Percentiles rank a stretch among this genome's conserved stretches.
Conservation (phyloP, 2,329 filamentous ascomycete genomes). For the Pestalotiopsis sp. region DNA sequence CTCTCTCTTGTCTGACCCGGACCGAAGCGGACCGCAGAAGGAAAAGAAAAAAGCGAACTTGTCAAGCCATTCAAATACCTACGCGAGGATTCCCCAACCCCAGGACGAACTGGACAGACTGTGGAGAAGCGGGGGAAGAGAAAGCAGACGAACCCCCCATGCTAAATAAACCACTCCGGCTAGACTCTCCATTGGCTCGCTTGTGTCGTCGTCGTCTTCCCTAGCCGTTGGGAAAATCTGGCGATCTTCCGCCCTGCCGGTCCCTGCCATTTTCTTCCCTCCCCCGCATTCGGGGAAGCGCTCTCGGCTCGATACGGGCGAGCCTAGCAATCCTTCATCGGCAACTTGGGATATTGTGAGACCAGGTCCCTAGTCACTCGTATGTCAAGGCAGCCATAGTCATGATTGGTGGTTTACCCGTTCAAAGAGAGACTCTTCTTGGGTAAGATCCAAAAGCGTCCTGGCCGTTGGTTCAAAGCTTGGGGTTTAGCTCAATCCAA, state of each 20-base stretch:
- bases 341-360: not conserved
- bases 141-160: not conserved
- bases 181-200: constrained; percentile 2
- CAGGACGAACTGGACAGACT: not conserved
- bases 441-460: not conserved
- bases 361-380: not conserved
- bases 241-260: not conserved
- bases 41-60: not conserved
- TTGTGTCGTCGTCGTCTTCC: not conserved
- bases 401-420: not conserved
- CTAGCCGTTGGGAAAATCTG: not conserved
- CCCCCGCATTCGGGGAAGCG: not conserved
- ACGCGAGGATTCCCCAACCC: not conserved
- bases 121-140: constrained; percentile 9
- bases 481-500: not conserved
- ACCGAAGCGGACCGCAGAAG: constrained; percentile 16
- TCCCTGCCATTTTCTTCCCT: not conserved
- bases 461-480: not conserved
- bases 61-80: not conserved
- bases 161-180: not conserved
- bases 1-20: not conserved
- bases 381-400: not conserved
- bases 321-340: not conserved
- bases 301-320: not conserved
- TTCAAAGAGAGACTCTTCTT: not conserved